Evolutionary conservation across 108 stramenopile species (phyloP), one percentile per base, ranked within the genome.

Genomic region (Aurantiochytrium sp.): DNA sequence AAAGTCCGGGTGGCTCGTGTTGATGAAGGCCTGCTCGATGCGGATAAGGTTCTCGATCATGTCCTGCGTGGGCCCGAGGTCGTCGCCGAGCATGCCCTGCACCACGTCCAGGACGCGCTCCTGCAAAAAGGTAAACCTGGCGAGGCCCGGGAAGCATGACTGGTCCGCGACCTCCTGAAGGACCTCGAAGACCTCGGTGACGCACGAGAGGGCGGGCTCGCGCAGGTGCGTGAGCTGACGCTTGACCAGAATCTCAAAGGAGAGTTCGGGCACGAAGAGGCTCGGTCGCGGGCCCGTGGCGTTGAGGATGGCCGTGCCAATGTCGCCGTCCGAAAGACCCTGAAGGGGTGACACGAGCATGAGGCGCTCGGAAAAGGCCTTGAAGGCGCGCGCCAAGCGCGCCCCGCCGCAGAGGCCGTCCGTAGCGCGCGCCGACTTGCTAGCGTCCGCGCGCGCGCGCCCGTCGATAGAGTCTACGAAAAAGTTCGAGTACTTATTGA

Each of bases 1-100:
- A 88, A 99, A 99, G 89, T 98, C 98, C 4, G 98, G 98, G 90
- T 99, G 98, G 87, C 95, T 95, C 10, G 98, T 98, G 91, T 99
- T 99, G 87, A 99, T 95, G 90, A 97, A 98, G 10, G 97, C 95
- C 89, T 97, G 90, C 92, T 99, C 98, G 86, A 98, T 93, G 87
- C 96, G 94, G 52, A 99, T 95, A 15, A 99, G 90, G 88, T 98
- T 97, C 24, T 92, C 87, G 68, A 99, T 97, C 98, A 97, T 97
- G 90, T 94, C 90, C 92, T 97, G 96, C 10, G 97, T 96, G 17
- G 97, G 97, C 37, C 86, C 88, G 31, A 96, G 92, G 88, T 92
- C 91, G 30, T 94, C 89, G 65, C 94, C 92, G 22, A 97, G 90
- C 30, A 98, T 86, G 10, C 68, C 87, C 12, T 89, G 87, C n/a